Evolutionary conservation across 768 basidiomycete species (phyloP).

Genomic region (Tricholoma sp.): DNA sequence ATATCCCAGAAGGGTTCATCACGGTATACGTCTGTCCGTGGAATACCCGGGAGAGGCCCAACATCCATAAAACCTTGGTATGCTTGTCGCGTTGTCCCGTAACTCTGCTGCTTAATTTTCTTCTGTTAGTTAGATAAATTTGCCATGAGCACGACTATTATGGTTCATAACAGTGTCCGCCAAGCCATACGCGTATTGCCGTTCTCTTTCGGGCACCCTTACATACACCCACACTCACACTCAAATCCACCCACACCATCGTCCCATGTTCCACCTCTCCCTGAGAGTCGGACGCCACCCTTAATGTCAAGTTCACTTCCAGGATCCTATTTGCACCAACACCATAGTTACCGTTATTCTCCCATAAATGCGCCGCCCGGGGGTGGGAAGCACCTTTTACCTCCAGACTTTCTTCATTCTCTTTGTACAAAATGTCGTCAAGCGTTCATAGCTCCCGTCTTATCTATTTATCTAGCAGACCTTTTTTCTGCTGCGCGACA

Average conservation of each 20-base stretch:
- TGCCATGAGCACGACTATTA: conserved; percentile 64
- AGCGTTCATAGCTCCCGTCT: conserved; percentile 43
- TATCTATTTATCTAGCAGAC: conserved; percentile 65
- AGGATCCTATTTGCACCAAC: conserved; percentile 11
- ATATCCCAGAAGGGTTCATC: conserved; percentile 64
- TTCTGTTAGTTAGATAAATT: conserved; percentile 65
- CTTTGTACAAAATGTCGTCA: conserved; percentile 27
- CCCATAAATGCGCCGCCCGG: conserved; percentile 15
- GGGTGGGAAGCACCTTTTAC: conserved; percentile 24
- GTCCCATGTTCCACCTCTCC: conserved; percentile 19
- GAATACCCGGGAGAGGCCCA: conserved; percentile 60
- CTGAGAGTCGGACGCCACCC: conserved; percentile 21
- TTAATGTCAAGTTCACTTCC: conserved; percentile 19
- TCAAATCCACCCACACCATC: conserved; percentile 26
- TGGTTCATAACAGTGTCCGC: conserved; percentile 39
- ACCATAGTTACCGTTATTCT: conserved; percentile 13
- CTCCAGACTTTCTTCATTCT: conserved; percentile 24
- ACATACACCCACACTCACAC: conserved; percentile 21
- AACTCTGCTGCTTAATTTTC: conserved; percentile 3
- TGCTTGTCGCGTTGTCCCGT: conserved; percentile 20
- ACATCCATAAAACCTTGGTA: conserved; percentile 62
- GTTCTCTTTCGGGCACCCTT: conserved; percentile 17
- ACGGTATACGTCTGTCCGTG: conserved; percentile 67
- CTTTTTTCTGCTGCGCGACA: conserved; percentile 72
- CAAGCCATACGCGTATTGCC: conserved; percentile 30